Percentiles rank a stretch among this genome's conserved stretches.
phyloP scores from a whole-genome alignment of 83 land plant species.

The Diphasiastrum complanatum region DNA sequence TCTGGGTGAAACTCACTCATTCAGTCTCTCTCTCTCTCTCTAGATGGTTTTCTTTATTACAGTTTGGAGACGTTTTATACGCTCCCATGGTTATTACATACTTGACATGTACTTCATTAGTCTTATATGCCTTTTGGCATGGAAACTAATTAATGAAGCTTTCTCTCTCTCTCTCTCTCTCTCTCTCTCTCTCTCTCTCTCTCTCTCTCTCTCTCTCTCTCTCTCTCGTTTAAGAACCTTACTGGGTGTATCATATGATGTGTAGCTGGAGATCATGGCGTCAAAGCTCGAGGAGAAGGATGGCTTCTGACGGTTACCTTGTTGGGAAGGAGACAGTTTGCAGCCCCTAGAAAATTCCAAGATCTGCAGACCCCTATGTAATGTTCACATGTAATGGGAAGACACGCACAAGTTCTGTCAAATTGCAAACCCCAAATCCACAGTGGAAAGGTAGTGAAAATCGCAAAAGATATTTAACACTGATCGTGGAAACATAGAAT shows the following conservation, averaged over 20 bases:
- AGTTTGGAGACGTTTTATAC: too few relatives aligned
- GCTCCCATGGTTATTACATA: too few relatives aligned
- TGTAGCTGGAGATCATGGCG: slow-evolving; percentile 79
- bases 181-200: too few relatives aligned
- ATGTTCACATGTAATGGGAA: slow-evolving; percentile 84
- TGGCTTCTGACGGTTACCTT: slow-evolving; percentile 85
- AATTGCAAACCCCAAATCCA: slow-evolving; percentile 61
- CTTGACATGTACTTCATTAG: too few relatives aligned
- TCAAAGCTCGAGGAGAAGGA: slow-evolving; percentile 75
- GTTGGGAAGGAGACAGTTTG: slow-evolving; percentile 54
- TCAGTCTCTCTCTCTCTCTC: too few relatives aligned
- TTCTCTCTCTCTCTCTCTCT: too few relatives aligned
- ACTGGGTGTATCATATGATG: too few relatives aligned
- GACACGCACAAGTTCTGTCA: slow-evolving; percentile 79
- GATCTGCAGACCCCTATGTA: slow-evolving; percentile 61
- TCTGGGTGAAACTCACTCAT: too few relatives aligned
- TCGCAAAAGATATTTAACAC: background rate
- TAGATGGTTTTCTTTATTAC: too few relatives aligned
- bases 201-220: background rate
- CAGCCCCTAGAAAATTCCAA: slow-evolving; percentile 31
- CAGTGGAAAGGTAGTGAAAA: slow-evolving; percentile 67
- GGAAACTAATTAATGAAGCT: too few relatives aligned
- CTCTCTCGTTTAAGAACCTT: background rate
- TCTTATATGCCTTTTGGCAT: too few relatives aligned
- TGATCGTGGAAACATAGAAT: background rate